A percentile compares a stretch with the other conserved stretches of the same genome.
Evolutionary conservation across 345 rosid species (phyloP).

Genomic region (Eucalyptus tenuipes): DNA sequence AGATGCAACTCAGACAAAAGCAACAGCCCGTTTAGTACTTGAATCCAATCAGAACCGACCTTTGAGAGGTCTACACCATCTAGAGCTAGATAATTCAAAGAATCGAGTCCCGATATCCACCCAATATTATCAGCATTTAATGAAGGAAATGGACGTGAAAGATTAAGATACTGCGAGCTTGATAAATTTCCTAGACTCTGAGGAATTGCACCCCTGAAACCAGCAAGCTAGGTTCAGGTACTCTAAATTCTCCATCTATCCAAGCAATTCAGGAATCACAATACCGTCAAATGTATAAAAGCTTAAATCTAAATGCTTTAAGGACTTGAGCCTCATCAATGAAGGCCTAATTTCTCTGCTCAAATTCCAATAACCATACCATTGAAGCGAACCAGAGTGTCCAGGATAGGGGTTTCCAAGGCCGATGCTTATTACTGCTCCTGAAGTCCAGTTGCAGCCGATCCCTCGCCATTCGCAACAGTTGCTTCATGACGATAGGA

Average conservation of each 20-base stretch:
- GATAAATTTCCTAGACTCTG: constrained; percentile 17
- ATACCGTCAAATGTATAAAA: constrained; percentile 7
- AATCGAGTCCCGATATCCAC: constrained; percentile 21
- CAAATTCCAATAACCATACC: constrained; percentile 14
- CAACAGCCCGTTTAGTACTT: background rate
- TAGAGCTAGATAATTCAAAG: constrained; percentile 14
- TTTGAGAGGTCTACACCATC: constrained; percentile 6
- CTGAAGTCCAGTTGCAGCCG: constrained; percentile 7
- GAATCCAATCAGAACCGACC: constrained; percentile 3
- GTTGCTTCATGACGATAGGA: constrained; percentile 13
- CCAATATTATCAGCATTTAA: constrained; percentile 12
- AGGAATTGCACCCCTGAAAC: constrained; percentile 22
- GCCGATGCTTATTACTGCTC: constrained; percentile 14
- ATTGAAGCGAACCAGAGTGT: background rate
- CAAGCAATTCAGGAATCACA: constrained; percentile 26
- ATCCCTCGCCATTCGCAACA: constrained; percentile 33
- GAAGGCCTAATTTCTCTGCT: constrained; percentile 31
- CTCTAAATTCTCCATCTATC: constrained; percentile 9
- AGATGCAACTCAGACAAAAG: constrained; percentile 17
- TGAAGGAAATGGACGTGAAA: background rate
- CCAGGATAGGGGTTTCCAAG: background rate
- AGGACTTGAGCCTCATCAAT: constrained; percentile 13
- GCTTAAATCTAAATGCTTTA: constrained; percentile 21
- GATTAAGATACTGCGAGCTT: constrained; percentile 20
- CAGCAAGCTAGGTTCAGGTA: constrained; percentile 30